phyloP scores from a whole-genome alignment of 2,329 filamentous ascomycete species.

The Colletotrichum kahawae region DNA sequence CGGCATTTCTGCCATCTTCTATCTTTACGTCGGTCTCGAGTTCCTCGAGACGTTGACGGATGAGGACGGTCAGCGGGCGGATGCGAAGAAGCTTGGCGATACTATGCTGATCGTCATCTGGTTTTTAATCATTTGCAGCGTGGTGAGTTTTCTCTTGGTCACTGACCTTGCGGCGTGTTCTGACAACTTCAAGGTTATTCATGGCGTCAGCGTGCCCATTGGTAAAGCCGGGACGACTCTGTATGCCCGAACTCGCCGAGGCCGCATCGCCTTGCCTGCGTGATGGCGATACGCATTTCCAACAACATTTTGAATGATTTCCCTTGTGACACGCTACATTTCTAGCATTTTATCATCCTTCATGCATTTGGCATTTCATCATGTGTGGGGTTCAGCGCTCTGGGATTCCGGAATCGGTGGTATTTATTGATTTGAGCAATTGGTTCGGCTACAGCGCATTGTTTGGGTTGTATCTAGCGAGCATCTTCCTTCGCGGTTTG shows the following conservation, averaged over 20 bases:
- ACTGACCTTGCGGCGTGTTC: accelerated
- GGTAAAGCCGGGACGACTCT: not conserved
- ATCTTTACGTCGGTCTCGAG: not conserved
- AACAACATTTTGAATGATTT: no score
- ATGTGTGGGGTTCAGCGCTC: no score
- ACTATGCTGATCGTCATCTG: not conserved
- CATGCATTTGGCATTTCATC: no score
- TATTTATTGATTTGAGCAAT: no score
- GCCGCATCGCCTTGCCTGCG: not conserved
- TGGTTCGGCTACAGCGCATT: no score
- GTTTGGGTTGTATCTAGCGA: no score
- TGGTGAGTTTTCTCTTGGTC: not conserved
- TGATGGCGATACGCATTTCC: not conserved
- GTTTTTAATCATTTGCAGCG: not conserved
- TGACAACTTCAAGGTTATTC: not conserved
- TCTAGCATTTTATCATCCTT: no score
- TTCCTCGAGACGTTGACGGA: not conserved
- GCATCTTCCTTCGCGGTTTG: no score
- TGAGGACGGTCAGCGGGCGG: not conserved
- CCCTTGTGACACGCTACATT: no score
- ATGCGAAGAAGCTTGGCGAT: not conserved
- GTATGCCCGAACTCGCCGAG: not conserved
- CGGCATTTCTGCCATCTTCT: not conserved
- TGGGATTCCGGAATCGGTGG: no score
- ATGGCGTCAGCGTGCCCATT: not conserved